Evolutionary conservation across 805 yeast species (phyloP), one percentile per base, ranked within the genome.

Genomic region (Kodamaea restingae): DNA sequence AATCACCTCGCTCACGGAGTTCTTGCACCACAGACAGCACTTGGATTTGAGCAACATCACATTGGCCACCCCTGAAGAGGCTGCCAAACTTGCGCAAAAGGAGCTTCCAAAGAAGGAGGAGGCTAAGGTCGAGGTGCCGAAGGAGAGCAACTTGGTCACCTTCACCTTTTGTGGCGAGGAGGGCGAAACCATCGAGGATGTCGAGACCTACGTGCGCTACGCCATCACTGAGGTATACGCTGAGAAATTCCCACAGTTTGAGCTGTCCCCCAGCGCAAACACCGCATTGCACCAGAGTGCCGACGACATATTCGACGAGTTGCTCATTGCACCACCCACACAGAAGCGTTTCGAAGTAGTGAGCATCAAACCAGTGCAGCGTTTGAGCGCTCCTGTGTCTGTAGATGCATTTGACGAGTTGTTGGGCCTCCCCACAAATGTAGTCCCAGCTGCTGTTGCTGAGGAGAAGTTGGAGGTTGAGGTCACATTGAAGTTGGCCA

Each of bases 1-100:
- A 5, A 78, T 80, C 17, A 51, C 61, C 14, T 58, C 64, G 15
- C 70, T 90, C 42, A 69, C 84, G 4, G 63, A 75, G 21, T 81
- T 67, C 54, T 61, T 90, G 46, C 67, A 74, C 36, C 60, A 71
- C 24, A 73, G 73, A 46, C 73, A 76, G 45, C 81, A 77, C 51
- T 67, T 88, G 47, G 96, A 90, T 56, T 67, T 88, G 43, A 73
- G 87, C 30, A 77, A 83, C 58, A 78, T 88, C 45, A 73, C 75
- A 36, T 48, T 73, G 35, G 70, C 68, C 25, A 56, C 61, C 15
- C 61, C 66, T 2, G 52, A 54, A 41, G 51, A 54, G 22, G 39
- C 42, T 6, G 34, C 42, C 32, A 47, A 46, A 32, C 38, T 39
- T 7, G 38, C 49, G 9, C 44, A 48, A 38, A 39, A 39, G 35